These are phyloP conservation scores for Penicillium steckii DNA, from an alignment of 495 filamentous ascomycete species.

Conservation along the genomic window DNA sequence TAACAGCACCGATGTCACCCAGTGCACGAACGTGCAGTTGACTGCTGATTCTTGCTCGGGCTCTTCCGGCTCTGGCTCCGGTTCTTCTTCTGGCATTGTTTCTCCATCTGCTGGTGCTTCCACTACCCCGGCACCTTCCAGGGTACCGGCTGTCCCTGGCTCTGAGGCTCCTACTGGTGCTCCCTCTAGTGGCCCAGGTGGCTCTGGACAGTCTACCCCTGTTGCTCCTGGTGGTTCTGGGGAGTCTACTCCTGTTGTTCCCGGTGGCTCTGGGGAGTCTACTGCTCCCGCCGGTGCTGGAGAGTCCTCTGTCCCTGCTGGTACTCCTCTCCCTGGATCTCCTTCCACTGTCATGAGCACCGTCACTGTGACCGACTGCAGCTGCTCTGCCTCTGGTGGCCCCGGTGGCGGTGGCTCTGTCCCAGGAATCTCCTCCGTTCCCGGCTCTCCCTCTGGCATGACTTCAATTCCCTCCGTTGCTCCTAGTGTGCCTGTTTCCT, in stretches of 20 bases:
- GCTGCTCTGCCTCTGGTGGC: conserved; percentile 13
- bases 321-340: conserved; percentile 10
- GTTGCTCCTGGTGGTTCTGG: neutral
- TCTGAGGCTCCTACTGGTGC: neutral
- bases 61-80: conserved; percentile 2
- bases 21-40: conserved; percentile 47
- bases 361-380: conserved; percentile 25
- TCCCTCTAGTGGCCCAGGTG: neutral
- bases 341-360: conserved; percentile 19
- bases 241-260: conserved; percentile 3
- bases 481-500: conserved; percentile 6
- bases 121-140: neutral
- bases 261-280: neutral
- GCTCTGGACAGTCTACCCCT: neutral
- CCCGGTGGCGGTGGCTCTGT: too few species aligned
- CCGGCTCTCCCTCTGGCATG: neutral
- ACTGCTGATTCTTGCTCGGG: conserved; percentile 48
- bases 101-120: conserved; percentile 2
- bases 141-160: conserved; percentile 4
- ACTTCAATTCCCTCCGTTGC: neutral
- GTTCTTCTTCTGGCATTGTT: neutral
- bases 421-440: conserved; percentile 3
- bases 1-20: conserved; percentile 39
- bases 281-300: neutral
- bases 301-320: conserved; percentile 7